phyloP scores from a whole-genome alignment of 1,139 yeast genomes.

The Debaryomyces sp. region DNA sequence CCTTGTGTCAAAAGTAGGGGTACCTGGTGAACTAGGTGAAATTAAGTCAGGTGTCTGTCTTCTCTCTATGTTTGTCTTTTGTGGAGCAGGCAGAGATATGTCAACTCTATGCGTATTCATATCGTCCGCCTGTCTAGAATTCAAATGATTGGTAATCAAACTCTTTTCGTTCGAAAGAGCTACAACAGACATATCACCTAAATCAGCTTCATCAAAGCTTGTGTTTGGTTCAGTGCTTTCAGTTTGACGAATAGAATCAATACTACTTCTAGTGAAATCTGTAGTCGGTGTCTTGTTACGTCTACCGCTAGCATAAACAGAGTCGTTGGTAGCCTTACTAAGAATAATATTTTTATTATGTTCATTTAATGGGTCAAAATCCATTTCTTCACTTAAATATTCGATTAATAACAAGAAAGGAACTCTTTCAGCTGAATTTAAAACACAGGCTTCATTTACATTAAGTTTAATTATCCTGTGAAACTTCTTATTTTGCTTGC shows the following conservation, averaged over 20 bases:
- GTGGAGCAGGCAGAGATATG: conserved; percentile 1
- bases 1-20: conserved; percentile 25
- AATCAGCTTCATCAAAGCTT: conserved; percentile 39
- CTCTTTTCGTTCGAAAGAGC: conserved; percentile 23
- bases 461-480: conserved; percentile 82
- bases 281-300: background rate
- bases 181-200: conserved; percentile 64
- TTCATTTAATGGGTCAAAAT: conserved; percentile 73
- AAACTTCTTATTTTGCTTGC: conserved; percentile 49
- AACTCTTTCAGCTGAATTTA: conserved; percentile 95
- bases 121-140: conserved; percentile 11
- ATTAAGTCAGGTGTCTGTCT: background rate
- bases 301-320: conserved; percentile 2
- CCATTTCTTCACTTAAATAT: conserved; percentile 80
- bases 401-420: conserved; percentile 85
- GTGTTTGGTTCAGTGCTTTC: conserved; percentile 4
- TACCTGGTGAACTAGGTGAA: background rate
- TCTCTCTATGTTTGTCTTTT: background rate
- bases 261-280: conserved; percentile 4
- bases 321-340: conserved; percentile 7
- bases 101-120: conserved; percentile 3
- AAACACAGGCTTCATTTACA: conserved; percentile 90
- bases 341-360: conserved; percentile 45
- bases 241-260: conserved; percentile 1
- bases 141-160: conserved; percentile 16